Conservation (phyloP, 2,329 filamentous ascomycete species). For the Colletotrichum tamarilloi region DNA sequence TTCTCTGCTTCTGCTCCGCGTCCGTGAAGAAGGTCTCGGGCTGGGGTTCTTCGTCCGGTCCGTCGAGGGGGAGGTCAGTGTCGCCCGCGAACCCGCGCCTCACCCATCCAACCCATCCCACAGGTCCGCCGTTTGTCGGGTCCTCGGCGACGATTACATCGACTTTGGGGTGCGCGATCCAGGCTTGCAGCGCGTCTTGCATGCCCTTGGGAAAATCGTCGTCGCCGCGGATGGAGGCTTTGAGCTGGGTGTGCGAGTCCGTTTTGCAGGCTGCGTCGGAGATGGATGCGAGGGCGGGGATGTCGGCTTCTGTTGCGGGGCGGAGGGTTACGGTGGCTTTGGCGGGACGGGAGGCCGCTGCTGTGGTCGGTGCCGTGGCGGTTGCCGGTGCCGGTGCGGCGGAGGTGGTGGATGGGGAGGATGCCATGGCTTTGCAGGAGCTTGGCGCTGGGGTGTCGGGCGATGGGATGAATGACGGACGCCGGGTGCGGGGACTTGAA, state of each 20-base stretch:
- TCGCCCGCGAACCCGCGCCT: conserved; percentile 41
- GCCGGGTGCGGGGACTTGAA: not conserved
- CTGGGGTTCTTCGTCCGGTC: conserved; percentile 4
- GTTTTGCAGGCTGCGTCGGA: conserved; percentile 45
- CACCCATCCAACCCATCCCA: conserved; percentile 50
- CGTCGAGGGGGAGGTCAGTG: conserved; percentile 39
- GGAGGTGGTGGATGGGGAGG: not conserved
- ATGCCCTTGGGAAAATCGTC: conserved; percentile 41
- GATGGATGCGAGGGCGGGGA: conserved; percentile 44
- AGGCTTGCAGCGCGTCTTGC: conserved; percentile 35
- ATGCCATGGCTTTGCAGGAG: not conserved
- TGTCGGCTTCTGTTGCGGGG: conserved; percentile 38
- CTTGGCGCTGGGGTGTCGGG: not conserved
- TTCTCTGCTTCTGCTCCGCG: not conserved
- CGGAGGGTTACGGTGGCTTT: conserved; percentile 4
- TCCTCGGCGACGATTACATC: conserved; percentile 47
- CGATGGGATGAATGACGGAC: not conserved
- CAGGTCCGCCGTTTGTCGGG: conserved; percentile 36
- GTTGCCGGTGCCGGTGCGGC: too few relatives aligned
- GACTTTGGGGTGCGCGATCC: conserved; percentile 40
- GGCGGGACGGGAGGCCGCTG: not conserved
- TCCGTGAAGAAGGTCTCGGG: not conserved
- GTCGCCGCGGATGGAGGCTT: conserved; percentile 43
- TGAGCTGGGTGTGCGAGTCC: conserved; percentile 48
- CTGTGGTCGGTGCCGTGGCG: not conserved